Base-by-base conservation (phyloP, 306 rosid genomes). In the Glycyrrhiza uralensis region DNA sequence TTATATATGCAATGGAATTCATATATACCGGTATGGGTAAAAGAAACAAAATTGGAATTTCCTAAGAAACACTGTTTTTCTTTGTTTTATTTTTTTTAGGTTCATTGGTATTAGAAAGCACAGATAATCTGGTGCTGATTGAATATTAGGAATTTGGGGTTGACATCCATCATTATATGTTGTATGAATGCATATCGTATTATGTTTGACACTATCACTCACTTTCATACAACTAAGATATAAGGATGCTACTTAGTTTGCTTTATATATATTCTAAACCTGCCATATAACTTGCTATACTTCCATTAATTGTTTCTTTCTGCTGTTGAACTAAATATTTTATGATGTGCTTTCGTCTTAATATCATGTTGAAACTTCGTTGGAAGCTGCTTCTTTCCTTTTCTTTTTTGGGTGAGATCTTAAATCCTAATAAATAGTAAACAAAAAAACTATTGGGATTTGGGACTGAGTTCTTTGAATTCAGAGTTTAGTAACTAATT, bases 331-430 rank as follows among this genome's bases (percentile, higher is more conserved):
- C 44, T 66, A 67, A 67, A 28, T 65, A 41, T 20, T 54, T 42
- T 38, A 20, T 60, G 70, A 57, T 60, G 26, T 78, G 50, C 51
- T 62, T 77, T 58, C 32, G 55, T 50, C 45, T 17, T 11, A 20
- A 51, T 35, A 30, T 47, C 14, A 33, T 39, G 23, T 32, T n/a
- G 38, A 59, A 59, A 13, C 61, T 32, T 72, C 3, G 47, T 20
- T 20, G 14, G 32, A n/a, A 20, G 50, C 15, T 58, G 28, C 12
- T 41, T 14, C 54, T 28, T 71, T 57, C 12, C 8, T 19, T 28
- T 17, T 54, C n/a, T 28, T 70, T 51, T 36, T 51, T 17, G 19
- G 10, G 4, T 5, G 12, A 20, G 4, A 20, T 41, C 42, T 42
- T 45, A 35, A 45, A 45, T 45, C 57, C 29, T 45, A 46, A 4